Base-by-base conservation (phyloP, 1,139 yeast genomes). In the Ogataea hybrid region DNA sequence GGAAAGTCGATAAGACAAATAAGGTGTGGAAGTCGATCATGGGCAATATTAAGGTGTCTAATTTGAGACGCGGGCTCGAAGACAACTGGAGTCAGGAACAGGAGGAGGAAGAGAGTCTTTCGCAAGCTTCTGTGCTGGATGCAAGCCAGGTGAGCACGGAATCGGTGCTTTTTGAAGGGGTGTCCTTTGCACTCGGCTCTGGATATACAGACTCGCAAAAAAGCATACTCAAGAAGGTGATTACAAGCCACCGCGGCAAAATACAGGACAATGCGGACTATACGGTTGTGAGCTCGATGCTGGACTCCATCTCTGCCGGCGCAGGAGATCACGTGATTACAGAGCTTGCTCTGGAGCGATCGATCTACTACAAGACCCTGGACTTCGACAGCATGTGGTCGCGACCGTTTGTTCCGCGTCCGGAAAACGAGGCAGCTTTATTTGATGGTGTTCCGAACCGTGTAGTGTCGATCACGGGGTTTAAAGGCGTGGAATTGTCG, bases 261-360 rank as follows among this genome's bases (percentile, higher is more conserved):
- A 21, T 37, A 17, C 32, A 28, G 1, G 17, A 28, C 2, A 35
- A 38, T 6, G 20, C 42, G 5, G 39, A 49, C n/a, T 54, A 47
- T 30, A 40, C 46, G 1, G 41, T 59, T 3, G 52, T 53, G 2
- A 54, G 40, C 36, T 53, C 50, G 25, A 48, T 37, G 21, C 22
- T 39, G n/a, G 25, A 35, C 4, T 7, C 31, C 25, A 23, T 32
- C 3, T 27, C 34, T 5, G 23, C 25, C 3, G 5, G 18, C 7
- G 16, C 30, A 11, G 20, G 3, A 1, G 11, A 18, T 3, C 10
- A 21, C n/a, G 28, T 37, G 2, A 57, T 80, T 3, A 83, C 96
- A 0, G 96, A 90, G 61, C 82, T 94, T 81, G 84, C 83, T 48
- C 67, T 90, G 16, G 97, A 90, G 60, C 65, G 96, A 44, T 77